phyloP scores from a whole-genome alignment of 2,329 filamentous ascomycete species.

The Colletotrichum aenigma region DNA sequence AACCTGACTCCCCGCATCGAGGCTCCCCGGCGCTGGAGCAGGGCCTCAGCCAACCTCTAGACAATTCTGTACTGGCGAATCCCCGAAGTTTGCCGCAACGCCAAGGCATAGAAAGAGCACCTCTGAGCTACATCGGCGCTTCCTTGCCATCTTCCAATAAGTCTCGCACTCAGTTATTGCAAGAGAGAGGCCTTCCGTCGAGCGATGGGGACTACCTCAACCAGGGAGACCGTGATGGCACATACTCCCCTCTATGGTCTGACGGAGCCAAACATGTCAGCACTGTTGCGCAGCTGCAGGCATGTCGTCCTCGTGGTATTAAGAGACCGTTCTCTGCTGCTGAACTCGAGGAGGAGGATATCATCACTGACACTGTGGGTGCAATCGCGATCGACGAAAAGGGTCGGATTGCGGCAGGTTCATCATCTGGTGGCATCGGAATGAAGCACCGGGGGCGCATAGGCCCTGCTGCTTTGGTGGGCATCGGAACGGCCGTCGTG shows the following conservation, averaged over 20 bases:
- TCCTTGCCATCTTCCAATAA: background rate
- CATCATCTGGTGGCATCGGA: constrained; percentile 95
- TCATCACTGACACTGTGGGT: constrained; percentile 90
- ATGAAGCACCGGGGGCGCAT: constrained; percentile 96
- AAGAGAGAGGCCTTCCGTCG: background rate
- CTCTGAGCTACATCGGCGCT: constrained; percentile 28
- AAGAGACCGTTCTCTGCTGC: constrained; percentile 35
- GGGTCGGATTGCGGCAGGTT: constrained; percentile 90
- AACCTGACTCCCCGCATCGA: constrained; percentile 59
- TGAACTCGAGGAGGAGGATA: constrained; percentile 54
- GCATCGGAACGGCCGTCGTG: constrained; percentile 89
- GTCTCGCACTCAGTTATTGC: background rate
- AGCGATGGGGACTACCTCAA: background rate
- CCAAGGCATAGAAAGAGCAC: constrained; percentile 25
- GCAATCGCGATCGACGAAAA: constrained; percentile 89
- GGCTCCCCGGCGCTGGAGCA: constrained; percentile 23
- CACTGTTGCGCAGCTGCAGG: constrained; percentile 13
- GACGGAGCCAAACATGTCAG: constrained; percentile 6
- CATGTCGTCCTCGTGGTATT: constrained; percentile 31
- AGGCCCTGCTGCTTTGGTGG: constrained; percentile 90
- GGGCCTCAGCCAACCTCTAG: background rate
- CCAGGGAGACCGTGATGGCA: constrained; percentile 19
- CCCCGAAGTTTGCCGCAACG: constrained; percentile 12
- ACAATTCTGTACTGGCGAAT: background rate
- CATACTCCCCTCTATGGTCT: constrained; percentile 14